Evolutionary conservation across 345 rosid genomes (phyloP), one percentile per base, ranked within the genome.

Genomic region (Euphorbia tirucalli): DNA sequence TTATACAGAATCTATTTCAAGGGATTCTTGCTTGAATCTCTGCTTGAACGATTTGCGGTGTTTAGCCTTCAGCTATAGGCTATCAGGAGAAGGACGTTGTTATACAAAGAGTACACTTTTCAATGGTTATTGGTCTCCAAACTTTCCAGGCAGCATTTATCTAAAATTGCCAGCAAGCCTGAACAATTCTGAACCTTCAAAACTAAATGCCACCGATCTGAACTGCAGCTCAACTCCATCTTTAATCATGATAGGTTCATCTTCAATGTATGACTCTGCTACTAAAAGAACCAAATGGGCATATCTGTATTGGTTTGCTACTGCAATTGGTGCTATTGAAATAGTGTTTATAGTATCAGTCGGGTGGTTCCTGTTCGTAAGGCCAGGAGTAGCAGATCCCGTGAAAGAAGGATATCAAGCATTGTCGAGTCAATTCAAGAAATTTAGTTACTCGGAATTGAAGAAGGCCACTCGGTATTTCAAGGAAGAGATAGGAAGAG

Each of bases 41-140:
- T 84, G 86, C 81, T 22, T 69, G 67, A 65, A 41, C 0, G 79
- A 79, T 70, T 81, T 81, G 66, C 78, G 24, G 60, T 86, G 89
- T 64, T 35, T 32, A 32, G 90, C 73, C 11, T 86, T 81, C 39
- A 72, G 52, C 63, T 86, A 81, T 30, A 62, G 83, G 70, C 64
- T 65, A 21, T 9, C 18, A 0, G 79, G 71, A 44, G 11, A 74
- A n/a, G 80, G 79, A 18, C 32, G 0, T 4, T 81, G 87, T 66
- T 76, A 0, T 41, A 32, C 49, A 4, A 83, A 85, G 65, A 54
- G 56, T 52, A 55, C 2, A 1, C 82, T 81, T 41, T 79, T 81
- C 71, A 83, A 41, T 75, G 89, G 89, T 62, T 62, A 18, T 66
- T 27, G 11, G 56, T 66, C 71, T 14, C 81, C 85, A 35, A 52